Evolutionary conservation across 2,329 filamentous ascomycete genomes (phyloP).

Genomic region (Apiospora hydei): DNA sequence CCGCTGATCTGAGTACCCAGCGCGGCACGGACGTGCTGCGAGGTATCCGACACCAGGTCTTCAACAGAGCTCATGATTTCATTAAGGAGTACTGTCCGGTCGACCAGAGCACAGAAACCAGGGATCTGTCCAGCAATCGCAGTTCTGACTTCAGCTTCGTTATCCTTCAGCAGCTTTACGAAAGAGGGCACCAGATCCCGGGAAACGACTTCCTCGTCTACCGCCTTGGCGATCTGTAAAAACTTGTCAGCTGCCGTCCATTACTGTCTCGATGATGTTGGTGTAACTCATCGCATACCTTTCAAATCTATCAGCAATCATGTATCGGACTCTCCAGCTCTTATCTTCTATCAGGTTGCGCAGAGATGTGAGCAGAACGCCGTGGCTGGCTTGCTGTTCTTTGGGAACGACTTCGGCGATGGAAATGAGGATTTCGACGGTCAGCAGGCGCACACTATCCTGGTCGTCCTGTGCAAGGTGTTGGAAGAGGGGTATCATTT

Average conservation of each 20-base stretch:
- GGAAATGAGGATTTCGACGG: constrained; percentile 93
- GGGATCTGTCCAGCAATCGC: constrained; percentile 98
- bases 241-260: constrained; percentile 31
- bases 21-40: constrained; percentile 94
- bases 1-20: constrained; percentile 97
- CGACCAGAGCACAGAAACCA: constrained; percentile 91
- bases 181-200: constrained; percentile 95
- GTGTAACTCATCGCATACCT: constrained; percentile 61
- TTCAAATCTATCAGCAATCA: constrained; percentile 98
- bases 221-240: constrained; percentile 90
- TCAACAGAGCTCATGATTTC: constrained; percentile 98
- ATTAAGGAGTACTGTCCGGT: constrained; percentile 85
- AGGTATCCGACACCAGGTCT: constrained; percentile 93
- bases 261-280: constrained; percentile 12
- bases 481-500: constrained; percentile 99
- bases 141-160: constrained; percentile 95
- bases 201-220: constrained; percentile 94
- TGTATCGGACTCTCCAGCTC: constrained; percentile 98
- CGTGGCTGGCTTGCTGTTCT: constrained; percentile 96
- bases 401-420: constrained; percentile 98
- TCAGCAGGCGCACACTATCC: constrained; percentile 94
- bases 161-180: constrained; percentile 97
- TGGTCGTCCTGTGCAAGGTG: constrained; percentile 96
- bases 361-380: constrained; percentile 87
- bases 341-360: constrained; percentile 97